These are phyloP conservation scores for Isabelozyma gotoi DNA, from an alignment of 805 yeast genomes.

Conservation along the genomic window DNA sequence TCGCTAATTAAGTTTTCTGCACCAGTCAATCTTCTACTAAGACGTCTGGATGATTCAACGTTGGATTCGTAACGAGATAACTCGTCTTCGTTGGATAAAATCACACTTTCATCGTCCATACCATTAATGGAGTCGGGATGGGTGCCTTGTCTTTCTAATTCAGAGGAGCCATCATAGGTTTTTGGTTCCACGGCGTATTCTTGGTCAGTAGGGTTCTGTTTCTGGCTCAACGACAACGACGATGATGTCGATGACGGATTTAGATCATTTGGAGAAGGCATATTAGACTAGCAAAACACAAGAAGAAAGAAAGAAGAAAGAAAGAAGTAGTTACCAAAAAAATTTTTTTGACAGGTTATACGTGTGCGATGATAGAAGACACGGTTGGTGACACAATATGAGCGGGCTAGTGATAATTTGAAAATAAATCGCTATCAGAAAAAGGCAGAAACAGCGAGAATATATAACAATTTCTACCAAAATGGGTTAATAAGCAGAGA, in stretches of 20 bases:
- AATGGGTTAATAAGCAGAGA: too few relatives aligned
- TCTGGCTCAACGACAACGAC: neutral
- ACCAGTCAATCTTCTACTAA: conserved; percentile 19
- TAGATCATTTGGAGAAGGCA: neutral
- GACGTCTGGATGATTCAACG: conserved; percentile 13
- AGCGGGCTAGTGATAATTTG: too few relatives aligned
- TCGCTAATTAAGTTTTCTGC: conserved; percentile 16
- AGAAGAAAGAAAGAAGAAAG: too few relatives aligned
- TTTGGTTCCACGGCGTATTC: neutral
- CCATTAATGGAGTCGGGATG: neutral
- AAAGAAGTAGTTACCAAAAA: too few relatives aligned
- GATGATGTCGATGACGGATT: neutral
- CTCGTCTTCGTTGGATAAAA: conserved; percentile 14
- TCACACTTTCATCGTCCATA: conserved; percentile 5
- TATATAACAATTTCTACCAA: too few relatives aligned
- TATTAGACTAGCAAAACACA: neutral
- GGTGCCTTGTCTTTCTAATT: neutral
- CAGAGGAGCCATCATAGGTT: neutral
- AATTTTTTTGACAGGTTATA: too few relatives aligned
- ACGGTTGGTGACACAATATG: too few relatives aligned
- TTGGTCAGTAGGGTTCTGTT: neutral
- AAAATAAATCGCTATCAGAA: too few relatives aligned
- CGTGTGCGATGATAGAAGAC: too few relatives aligned
- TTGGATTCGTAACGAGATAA: conserved; percentile 17
- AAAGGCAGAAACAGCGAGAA: too few relatives aligned